phyloP scores from a whole-genome alignment of 768 basidiomycete genomes.

The Tephrocybe sp. region DNA sequence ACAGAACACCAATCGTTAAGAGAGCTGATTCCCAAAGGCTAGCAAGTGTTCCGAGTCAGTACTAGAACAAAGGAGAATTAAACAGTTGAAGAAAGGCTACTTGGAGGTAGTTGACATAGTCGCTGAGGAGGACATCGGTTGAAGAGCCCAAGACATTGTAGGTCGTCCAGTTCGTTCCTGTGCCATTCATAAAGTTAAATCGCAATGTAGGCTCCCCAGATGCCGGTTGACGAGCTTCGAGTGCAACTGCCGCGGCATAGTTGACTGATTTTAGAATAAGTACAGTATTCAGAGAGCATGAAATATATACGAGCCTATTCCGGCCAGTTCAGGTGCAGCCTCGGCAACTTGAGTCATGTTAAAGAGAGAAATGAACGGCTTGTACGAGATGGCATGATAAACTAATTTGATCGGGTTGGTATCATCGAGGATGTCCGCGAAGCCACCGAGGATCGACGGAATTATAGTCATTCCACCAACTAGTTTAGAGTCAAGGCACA shows the following conservation, averaged over 20 bases:
- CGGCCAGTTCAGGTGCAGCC: slow-evolving; percentile 51
- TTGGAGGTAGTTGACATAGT: slow-evolving; percentile 42
- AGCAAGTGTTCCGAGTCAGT: neutral
- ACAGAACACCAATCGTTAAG: slow-evolving; percentile 58
- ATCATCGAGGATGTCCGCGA: slow-evolving; percentile 49
- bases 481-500: slow-evolving; percentile 24
- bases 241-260: slow-evolving; percentile 56
- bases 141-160: slow-evolving; percentile 46
- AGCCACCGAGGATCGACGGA: slow-evolving; percentile 55
- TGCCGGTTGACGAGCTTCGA: slow-evolving; percentile 57
- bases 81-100: slow-evolving; percentile 18
- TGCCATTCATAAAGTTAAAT: slow-evolving; percentile 73
- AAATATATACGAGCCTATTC: slow-evolving; percentile 47
- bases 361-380: slow-evolving; percentile 77
- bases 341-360: slow-evolving; percentile 67
- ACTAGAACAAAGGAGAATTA: neutral
- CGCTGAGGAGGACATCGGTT: slow-evolving; percentile 52
- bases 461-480: slow-evolving; percentile 69
- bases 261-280: slow-evolving; percentile 42
- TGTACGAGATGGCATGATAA: slow-evolving; percentile 68
- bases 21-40: slow-evolving; percentile 53
- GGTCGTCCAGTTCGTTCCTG: slow-evolving; percentile 41
- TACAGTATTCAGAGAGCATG: neutral
- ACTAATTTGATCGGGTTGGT: slow-evolving; percentile 56
- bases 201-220: slow-evolving; percentile 50